A percentile compares a stretch with the other conserved stretches of the same genome.
These are phyloP conservation scores for Passiflora organensis DNA, from an alignment of 345 rosid genomes.

Conservation along the genomic window DNA sequence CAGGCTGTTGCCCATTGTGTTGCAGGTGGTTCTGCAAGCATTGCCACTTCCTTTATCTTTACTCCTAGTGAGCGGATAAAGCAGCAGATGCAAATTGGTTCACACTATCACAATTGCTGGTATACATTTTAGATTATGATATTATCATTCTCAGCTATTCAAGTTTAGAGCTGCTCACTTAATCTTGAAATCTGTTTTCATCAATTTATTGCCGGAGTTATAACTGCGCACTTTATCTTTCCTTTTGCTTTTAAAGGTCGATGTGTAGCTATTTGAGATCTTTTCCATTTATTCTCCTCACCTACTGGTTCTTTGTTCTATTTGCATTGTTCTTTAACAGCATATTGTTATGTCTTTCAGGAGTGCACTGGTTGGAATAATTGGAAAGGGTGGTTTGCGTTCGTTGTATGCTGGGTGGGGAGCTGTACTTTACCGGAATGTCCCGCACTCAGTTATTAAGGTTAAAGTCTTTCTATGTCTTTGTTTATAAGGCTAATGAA, in stretches of 20 bases:
- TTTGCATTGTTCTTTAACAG: no score
- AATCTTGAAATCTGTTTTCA: no score
- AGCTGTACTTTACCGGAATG: conserved; percentile 89
- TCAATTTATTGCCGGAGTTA: no score
- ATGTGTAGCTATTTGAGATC: background rate
- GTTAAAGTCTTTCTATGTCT: conserved; percentile 25
- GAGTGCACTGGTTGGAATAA: conserved; percentile 67
- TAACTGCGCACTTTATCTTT: background rate
- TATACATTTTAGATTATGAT: conserved; percentile 23
- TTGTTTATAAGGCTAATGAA: no score
- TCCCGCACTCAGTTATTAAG: conserved; percentile 93
- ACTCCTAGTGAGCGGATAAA: conserved; percentile 88
- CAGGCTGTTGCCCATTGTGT: conserved; percentile 68
- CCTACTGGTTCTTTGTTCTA: background rate
- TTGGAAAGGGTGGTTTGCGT: conserved; percentile 69
- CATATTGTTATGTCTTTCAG: conserved; percentile 28
- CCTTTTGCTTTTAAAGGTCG: background rate
- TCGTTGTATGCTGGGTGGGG: conserved; percentile 92
- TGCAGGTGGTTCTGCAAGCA: conserved; percentile 91
- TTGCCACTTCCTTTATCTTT: conserved; percentile 84
- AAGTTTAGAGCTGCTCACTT: background rate
- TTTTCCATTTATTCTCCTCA: background rate
- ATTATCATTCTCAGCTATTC: background rate
- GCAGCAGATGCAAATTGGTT: conserved; percentile 98
- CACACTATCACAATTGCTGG: conserved; percentile 81